Evolutionary conservation across 2,329 filamentous ascomycete species (phyloP).

Genomic region (Gremmenia infestans): DNA sequence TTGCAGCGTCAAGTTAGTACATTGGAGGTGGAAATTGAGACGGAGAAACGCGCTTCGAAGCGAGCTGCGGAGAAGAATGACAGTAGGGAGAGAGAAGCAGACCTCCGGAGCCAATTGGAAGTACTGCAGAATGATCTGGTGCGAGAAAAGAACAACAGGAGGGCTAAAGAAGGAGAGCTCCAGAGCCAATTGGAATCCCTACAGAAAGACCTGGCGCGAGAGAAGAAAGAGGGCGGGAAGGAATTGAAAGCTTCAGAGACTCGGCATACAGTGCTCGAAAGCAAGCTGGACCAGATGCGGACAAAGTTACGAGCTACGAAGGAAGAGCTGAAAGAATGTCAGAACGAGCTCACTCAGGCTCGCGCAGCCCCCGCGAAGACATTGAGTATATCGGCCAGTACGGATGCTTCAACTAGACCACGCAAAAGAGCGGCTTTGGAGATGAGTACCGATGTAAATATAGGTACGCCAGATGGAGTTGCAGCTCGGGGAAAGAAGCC

Average conservation of each 20-base stretch:
- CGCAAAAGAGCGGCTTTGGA: conserved; percentile 38
- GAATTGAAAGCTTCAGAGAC: conserved; percentile 55
- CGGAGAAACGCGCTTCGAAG: conserved; percentile 67
- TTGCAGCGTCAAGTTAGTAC: conserved; percentile 73
- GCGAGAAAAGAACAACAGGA: conserved; percentile 36
- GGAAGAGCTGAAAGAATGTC: conserved; percentile 65
- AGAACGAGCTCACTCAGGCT: conserved; percentile 39
- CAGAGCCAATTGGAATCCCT: conserved; percentile 19
- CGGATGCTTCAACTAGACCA: conserved; percentile 27
- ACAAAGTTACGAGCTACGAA: conserved; percentile 56
- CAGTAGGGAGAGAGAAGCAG: conserved; percentile 37
- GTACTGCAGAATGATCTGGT: conserved; percentile 34
- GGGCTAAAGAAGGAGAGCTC: conserved; percentile 32
- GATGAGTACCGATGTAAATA: conserved; percentile 40
- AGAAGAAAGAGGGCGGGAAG: conserved; percentile 36
- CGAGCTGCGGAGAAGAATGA: conserved; percentile 44
- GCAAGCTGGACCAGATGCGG: conserved; percentile 55
- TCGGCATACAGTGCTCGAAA: conserved; percentile 61
- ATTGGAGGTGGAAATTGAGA: conserved; percentile 75
- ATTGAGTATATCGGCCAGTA: conserved; percentile 3
- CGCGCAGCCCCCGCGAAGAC: conserved; percentile 28
- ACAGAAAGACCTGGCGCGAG: conserved; percentile 31
- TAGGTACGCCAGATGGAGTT: conserved; percentile 46
- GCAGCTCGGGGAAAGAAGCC: conserved; percentile 39
- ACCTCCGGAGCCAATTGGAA: conserved; percentile 37